A percentile compares a stretch with the other conserved stretches of the same genome.
Conservation (phyloP, 441 rosid genomes). For the Syzygium syzygioides region DNA sequence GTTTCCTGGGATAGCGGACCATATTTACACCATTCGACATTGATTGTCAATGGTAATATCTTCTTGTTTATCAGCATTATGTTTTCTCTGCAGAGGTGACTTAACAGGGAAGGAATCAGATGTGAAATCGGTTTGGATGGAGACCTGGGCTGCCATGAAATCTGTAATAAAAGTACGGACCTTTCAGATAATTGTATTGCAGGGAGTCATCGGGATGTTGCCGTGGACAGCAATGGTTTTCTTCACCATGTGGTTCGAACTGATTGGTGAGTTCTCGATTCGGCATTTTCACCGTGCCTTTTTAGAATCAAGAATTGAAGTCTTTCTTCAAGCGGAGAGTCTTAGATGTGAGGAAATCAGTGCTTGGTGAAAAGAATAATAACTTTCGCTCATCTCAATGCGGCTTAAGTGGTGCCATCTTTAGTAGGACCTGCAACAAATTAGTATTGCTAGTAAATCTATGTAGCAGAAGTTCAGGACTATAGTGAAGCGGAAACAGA, state of each 20-base stretch:
- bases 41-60: neutral
- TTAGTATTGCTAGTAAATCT: neutral
- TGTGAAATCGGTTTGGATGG: conserved; percentile 54
- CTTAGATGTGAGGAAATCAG: neutral
- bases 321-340: neutral
- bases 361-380: neutral
- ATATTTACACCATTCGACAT: neutral
- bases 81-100: conserved; percentile 43
- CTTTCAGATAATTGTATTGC: conserved; percentile 82
- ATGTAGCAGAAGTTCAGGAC: neutral
- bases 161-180: conserved; percentile 72
- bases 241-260: conserved; percentile 95
- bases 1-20: neutral
- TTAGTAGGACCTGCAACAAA: neutral
- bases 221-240: conserved; percentile 99
- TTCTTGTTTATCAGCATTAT: neutral
- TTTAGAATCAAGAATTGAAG: neutral
- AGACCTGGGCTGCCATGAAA: conserved; percentile 69
- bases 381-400: neutral
- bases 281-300: neutral
- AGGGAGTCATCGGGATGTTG: conserved; percentile 80
- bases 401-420: neutral
- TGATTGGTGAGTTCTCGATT: conserved; percentile 50
- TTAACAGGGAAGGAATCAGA: conserved; percentile 32
- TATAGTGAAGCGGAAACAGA: neutral